Conservation (phyloP, 371 early-diverging fungal genomes). For the Zopfochytrium polystomum region DNA sequence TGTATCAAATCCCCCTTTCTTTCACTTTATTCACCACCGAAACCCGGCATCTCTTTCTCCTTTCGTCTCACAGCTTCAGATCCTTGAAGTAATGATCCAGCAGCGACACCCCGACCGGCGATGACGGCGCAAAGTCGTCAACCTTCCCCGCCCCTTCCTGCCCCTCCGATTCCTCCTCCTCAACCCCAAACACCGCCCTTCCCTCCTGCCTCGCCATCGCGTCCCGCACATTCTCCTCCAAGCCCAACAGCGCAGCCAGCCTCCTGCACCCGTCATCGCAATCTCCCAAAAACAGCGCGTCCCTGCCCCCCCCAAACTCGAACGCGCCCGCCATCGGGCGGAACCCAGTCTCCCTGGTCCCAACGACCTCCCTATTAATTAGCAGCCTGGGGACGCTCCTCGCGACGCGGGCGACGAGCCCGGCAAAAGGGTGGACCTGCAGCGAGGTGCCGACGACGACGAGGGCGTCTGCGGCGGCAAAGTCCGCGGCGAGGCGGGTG, state of each 20-base stretch:
- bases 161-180: no score
- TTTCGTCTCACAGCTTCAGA: no score
- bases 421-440: conserved; percentile 87
- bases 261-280: conserved; percentile 72
- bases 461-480: conserved; percentile 72
- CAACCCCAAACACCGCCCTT: no score
- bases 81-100: no score
- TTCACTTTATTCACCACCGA: no score
- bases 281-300: conserved; percentile 69
- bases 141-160: no score
- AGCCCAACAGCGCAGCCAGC: conserved; percentile 64
- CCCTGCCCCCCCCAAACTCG: conserved; percentile 78
- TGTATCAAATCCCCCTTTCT: no score
- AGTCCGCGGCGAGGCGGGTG: conserved; percentile 63
- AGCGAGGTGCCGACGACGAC: conserved; percentile 92
- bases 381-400: conserved; percentile 75
- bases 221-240: conserved; percentile 48
- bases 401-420: conserved; percentile 39
- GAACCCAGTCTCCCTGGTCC: no score
- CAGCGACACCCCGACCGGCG: no score
- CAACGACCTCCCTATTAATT: conserved; percentile 74
- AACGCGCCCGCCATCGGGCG: conserved; percentile 38
- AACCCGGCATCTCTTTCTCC: no score
- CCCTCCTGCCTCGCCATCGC: no score
- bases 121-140: no score